Percentiles rank a stretch among this genome's conserved stretches.
phyloP scores from a whole-genome alignment of 2,329 filamentous ascomycete species.

The Diaporthe caulivora region DNA sequence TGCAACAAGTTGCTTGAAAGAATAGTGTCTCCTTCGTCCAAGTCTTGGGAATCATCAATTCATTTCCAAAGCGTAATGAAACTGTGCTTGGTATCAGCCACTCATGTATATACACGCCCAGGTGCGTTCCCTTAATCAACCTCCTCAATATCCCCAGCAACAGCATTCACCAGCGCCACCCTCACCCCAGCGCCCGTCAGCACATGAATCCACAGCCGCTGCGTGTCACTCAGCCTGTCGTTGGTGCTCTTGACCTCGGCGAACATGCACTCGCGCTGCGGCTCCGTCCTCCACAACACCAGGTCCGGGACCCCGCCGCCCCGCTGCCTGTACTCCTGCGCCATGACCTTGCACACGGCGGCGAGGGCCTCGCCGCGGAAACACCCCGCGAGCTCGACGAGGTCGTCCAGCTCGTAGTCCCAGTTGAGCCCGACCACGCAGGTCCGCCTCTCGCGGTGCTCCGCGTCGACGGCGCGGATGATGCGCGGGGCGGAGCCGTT shows the following conservation, averaged over 20 bases:
- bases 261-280: constrained; percentile 76
- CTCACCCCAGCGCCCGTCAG: constrained; percentile 85
- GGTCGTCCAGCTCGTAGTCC: constrained; percentile 83
- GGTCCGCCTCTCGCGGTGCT: constrained; percentile 77
- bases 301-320: constrained; percentile 93
- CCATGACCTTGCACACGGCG: constrained; percentile 91
- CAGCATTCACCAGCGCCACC: constrained; percentile 82
- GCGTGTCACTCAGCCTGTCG: constrained; percentile 94
- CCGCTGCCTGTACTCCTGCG: constrained; percentile 90
- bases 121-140: constrained; percentile 46
- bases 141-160: constrained; percentile 64
- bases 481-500: constrained; percentile 82
- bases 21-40: background rate
- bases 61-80: background rate
- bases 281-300: constrained; percentile 79
- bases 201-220: constrained; percentile 96
- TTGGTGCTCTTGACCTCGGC: constrained; percentile 86
- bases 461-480: constrained; percentile 75
- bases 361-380: constrained; percentile 86
- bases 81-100: background rate
- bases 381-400: constrained; percentile 82
- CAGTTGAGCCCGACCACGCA: constrained; percentile 94
- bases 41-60: background rate
- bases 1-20: no score
- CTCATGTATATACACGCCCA: background rate